Base-by-base conservation (phyloP, 2,329 filamentous ascomycete species). In the Dryadomyces quercus-mongolicae region DNA sequence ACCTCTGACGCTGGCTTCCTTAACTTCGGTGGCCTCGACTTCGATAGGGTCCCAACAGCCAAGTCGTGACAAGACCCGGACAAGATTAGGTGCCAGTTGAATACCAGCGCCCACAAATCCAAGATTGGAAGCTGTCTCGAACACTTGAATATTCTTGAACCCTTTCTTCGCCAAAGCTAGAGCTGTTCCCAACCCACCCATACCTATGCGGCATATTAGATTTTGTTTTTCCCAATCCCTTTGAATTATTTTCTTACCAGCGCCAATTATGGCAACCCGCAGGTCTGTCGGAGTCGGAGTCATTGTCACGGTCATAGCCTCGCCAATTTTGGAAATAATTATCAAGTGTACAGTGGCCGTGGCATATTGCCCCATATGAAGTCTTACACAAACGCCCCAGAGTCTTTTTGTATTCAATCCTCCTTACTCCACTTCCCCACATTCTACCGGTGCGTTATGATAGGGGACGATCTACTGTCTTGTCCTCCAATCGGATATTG, bases 31-130 rank as follows among this genome's bases (percentile, higher is more conserved):
- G 2, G 85, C 85, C 65, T 89, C 85, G 42, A 73, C 76, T 58
- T 80, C 80, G 58, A 93, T 88, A 16, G 75, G 73, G 18, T 76
- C 69, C 86, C 87, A 91, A 55, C 85, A 85, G 9, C 84, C 87
- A 43, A 91, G 70, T 16, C 76, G 72, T 62, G 88, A 82, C 15
- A 93, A 74, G 8, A 93, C 85, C 1, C 86, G 78, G 4, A 84
- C 82, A 76, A 92, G 85, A 59, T 93, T 93, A 0, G 88, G 88
- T 0, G 88, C 86, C 53, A 92, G 75, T 65, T 93, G 88, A 60
- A 93, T 92, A 2, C 88, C 88, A 1, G 88, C 88, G 25, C 88
- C 88, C 1, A 92, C 86, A 61, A 92, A 92, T 3, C 87, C 87
- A 5, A 92, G 74, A 59, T 81, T 78, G 4, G 82, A 79, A 0